Evolutionary conservation across 768 basidiomycete species (phyloP), one percentile per base, ranked within the genome.

Genomic region (Mycena kentingensis): DNA sequence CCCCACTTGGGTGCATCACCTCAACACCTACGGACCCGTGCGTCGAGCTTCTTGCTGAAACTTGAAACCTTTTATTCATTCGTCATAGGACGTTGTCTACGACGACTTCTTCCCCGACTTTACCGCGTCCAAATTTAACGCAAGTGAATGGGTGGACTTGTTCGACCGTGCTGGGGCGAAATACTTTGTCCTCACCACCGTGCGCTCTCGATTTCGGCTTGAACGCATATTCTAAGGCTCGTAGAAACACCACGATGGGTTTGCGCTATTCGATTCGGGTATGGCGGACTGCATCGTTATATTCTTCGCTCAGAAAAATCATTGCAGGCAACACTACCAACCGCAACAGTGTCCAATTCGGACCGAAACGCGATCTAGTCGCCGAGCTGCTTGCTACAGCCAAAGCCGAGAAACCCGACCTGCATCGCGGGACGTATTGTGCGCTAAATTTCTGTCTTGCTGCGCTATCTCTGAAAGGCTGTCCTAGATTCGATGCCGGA

Each of bases 201-300:
- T 76, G 18, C 5, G 74, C 66, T 2, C 25, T 26, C 25, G 32
- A 15, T 19, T n/a, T n/a, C 32, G 11, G 32, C 32, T 38, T 38
- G 37, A 8, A 38, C 24, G 31, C 24, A 4, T 28, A 37, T 28
- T 34, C 5, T 13, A n/a, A 15, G n/a, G 12, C 15, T 12, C 5
- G 16, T 58, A 80, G 76, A 84, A 82, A 75, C 83, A 85, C 48
- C 83, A 85, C 50, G 84, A 85, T 49, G 84, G 84, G 1, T 83
- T 77, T 51, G 70, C 70, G 1, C 60, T 84, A 2, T 85, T 84
- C 28, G 80, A 85, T 56, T 79, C 84, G 3, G 55, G 55, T 56
- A 19, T 28, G 6, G 4, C 13, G 16, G 25, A 10, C 16, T 26
- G 12, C 18, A n/a, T 7, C 11, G 28, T 18, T 42, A 16, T 42